These are phyloP conservation scores for Pleoardoris graminearum DNA, from an alignment of 2,329 filamentous ascomycete species.

Conservation along the genomic window DNA sequence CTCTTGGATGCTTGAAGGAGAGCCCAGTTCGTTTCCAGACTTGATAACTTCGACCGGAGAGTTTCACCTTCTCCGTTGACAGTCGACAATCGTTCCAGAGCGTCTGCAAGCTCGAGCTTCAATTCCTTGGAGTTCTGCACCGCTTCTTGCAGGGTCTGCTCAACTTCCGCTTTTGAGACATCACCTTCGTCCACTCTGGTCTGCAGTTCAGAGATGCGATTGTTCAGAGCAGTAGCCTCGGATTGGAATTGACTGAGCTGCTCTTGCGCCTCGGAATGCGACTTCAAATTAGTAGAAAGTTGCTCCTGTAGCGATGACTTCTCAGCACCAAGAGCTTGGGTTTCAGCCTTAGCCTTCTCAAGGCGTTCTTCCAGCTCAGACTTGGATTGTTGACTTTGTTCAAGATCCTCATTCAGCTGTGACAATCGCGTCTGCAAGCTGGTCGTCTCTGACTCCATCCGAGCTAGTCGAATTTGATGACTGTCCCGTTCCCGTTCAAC, in stretches of 20 bases:
- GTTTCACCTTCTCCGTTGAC: conserved; percentile 15
- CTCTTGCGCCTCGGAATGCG: conserved; percentile 13
- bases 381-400: conserved; percentile 15
- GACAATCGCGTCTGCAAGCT: conserved; percentile 18
- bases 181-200: conserved; percentile 10
- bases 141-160: conserved; percentile 13
- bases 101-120: conserved; percentile 9
- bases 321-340: conserved; percentile 1
- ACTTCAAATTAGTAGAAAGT: conserved; percentile 10
- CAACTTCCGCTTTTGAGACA: conserved; percentile 11
- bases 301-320: conserved; percentile 3
- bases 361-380: conserved; percentile 15
- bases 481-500: conserved; percentile 30
- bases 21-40: conserved; percentile 23
- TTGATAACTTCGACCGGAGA: conserved; percentile 16
- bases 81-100: conserved; percentile 15
- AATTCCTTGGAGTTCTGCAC: conserved; percentile 7
- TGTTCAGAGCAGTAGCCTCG: conserved; percentile 15
- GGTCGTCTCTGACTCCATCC: conserved; percentile 14
- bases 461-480: conserved; percentile 20
- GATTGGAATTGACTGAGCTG: conserved; percentile 10
- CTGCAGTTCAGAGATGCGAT: conserved; percentile 16
- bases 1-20: conserved; percentile 20
- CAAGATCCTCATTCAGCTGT: conserved; percentile 4
- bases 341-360: conserved; percentile 3